phyloP scores from a whole-genome alignment of 2,329 filamentous ascomycete species.

The Talaromyces verruculosus region DNA sequence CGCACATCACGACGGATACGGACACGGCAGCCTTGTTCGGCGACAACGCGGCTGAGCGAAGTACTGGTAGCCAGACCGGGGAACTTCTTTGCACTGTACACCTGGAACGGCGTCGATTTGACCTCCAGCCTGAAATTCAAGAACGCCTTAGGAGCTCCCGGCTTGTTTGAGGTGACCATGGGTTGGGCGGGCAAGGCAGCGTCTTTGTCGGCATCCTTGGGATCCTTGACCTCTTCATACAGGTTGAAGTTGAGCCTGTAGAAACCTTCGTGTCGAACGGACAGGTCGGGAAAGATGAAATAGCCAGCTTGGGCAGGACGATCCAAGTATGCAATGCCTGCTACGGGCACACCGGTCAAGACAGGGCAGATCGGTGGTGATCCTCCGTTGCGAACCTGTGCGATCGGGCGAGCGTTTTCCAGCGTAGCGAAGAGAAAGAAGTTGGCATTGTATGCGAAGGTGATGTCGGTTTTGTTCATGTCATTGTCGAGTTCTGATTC shows the following conservation, averaged over 20 bases:
- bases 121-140: slow-evolving; percentile 88
- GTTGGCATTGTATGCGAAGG: slow-evolving; percentile 90
- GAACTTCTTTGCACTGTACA: slow-evolving; percentile 98
- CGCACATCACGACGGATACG: slow-evolving; percentile 91
- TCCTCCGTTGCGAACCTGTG: slow-evolving; percentile 71
- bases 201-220: slow-evolving; percentile 69
- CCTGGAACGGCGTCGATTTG: slow-evolving; percentile 80
- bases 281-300: slow-evolving; percentile 96
- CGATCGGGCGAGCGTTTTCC: slow-evolving; percentile 79
- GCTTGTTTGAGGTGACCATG: slow-evolving; percentile 34
- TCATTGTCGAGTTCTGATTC: slow-evolving; percentile 61
- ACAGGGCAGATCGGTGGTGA: slow-evolving; percentile 72
- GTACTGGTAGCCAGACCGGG: slow-evolving; percentile 91
- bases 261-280: slow-evolving; percentile 89
- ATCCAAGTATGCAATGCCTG: slow-evolving; percentile 93
- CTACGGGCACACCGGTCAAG: slow-evolving; percentile 89
- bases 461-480: slow-evolving; percentile 67
- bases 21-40: slow-evolving; percentile 94
- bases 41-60: slow-evolving; percentile 80
- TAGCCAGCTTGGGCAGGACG: slow-evolving; percentile 78
- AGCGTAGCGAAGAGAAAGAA: slow-evolving; percentile 96
- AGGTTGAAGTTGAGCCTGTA: slow-evolving; percentile 91
- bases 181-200: slow-evolving; percentile 42
- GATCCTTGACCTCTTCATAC: slow-evolving; percentile 89
- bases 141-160: slow-evolving; percentile 52